Evolutionary conservation across 2,329 filamentous ascomycete species (phyloP).

Genomic region (Apiospora rasikravindrae): DNA sequence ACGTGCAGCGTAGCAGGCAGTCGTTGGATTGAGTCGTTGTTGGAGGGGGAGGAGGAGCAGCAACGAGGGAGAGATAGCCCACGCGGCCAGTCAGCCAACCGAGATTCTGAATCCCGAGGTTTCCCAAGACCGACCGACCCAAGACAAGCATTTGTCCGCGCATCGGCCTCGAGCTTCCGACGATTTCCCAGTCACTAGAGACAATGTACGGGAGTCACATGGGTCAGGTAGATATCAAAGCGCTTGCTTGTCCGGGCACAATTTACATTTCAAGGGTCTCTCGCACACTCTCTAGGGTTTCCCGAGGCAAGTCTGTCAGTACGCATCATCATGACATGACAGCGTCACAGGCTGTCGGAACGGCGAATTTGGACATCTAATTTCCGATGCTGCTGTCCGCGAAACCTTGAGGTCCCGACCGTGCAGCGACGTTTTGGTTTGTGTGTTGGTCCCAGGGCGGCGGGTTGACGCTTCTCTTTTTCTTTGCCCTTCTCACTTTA

Average conservation of each 20-base stretch:
- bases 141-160: slow-evolving; percentile 12
- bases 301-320: slow-evolving; percentile 5
- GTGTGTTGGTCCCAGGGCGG: background rate
- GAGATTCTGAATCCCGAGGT: slow-evolving; percentile 10
- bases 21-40: background rate
- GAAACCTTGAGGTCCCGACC: background rate
- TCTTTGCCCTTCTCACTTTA: background rate
- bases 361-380: background rate
- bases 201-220: background rate
- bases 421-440: background rate
- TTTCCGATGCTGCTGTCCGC: slow-evolving; percentile 1
- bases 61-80: background rate
- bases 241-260: background rate
- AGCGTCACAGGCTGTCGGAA: background rate
- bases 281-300: background rate
- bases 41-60: background rate
- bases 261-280: background rate
- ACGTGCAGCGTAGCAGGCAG: background rate
- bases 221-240: background rate
- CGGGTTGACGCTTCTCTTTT: background rate
- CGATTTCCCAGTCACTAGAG: background rate
- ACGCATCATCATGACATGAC: slow-evolving; percentile 10
- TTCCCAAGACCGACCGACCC: background rate
- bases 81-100: background rate
- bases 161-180: background rate